These are phyloP conservation scores for Obba rivulosa DNA, from an alignment of 768 basidiomycete genomes.

Conservation along the genomic window DNA sequence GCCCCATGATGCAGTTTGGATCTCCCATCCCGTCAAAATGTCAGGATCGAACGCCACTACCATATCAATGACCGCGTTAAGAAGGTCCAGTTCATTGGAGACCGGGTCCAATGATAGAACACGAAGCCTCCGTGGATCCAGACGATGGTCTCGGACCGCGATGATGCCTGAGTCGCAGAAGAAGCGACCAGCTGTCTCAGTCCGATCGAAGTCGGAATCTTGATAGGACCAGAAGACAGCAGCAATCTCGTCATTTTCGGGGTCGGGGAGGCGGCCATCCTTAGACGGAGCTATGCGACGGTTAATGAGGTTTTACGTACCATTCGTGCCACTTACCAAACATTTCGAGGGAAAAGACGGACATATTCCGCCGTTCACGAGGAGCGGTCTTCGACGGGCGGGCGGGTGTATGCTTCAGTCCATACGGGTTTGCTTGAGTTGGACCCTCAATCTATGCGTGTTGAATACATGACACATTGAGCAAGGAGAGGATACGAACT, in stretches of 20 bases:
- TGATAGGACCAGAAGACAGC: constrained; percentile 76
- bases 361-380: constrained; percentile 71
- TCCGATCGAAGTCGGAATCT: constrained; percentile 30
- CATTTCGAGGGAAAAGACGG: constrained; percentile 75
- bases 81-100: constrained; percentile 68
- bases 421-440: constrained; percentile 71
- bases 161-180: constrained; percentile 44
- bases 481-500: constrained; percentile 27
- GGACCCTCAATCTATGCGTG: constrained; percentile 58
- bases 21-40: constrained; percentile 88
- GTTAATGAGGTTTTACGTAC: background rate
- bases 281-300: constrained; percentile 49
- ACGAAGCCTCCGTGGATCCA: constrained; percentile 38
- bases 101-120: constrained; percentile 47
- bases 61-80: constrained; percentile 72
- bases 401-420: constrained; percentile 53
- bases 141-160: constrained; percentile 36
- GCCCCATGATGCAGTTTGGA: constrained; percentile 87
- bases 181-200: constrained; percentile 33
- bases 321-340: constrained; percentile 54
- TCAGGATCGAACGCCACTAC: constrained; percentile 84
- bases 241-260: constrained; percentile 57
- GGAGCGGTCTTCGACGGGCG: constrained; percentile 32
- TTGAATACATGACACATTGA: background rate
- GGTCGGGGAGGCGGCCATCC: constrained; percentile 55